A percentile compares a stretch with the other conserved stretches of the same genome.
phyloP scores from a whole-genome alignment of 2,329 filamentous ascomycete species.

The Cylindrodendrum hubeiense region DNA sequence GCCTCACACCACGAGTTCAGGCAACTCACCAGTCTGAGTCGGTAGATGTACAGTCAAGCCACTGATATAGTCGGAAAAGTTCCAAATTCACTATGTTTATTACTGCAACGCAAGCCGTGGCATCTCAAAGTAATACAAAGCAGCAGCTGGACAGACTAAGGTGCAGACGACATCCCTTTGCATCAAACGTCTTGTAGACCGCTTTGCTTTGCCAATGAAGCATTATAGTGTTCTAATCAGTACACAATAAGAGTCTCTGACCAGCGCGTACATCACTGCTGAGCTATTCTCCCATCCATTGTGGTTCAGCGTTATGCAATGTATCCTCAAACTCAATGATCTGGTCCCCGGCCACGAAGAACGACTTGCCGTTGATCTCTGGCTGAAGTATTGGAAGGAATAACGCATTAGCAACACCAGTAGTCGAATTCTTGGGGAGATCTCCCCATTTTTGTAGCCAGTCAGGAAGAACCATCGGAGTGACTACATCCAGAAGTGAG shows the following conservation, averaged over 20 bases:
- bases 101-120: too few relatives aligned
- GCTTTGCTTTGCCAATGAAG: too few relatives aligned
- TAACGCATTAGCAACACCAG: background rate
- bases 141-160: background rate
- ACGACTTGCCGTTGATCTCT: constrained; percentile 1
- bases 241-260: background rate
- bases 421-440: background rate
- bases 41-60: too few relatives aligned
- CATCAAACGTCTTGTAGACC: background rate
- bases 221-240: background rate
- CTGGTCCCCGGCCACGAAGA: constrained; percentile 1
- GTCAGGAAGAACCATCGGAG: constrained; percentile 1
- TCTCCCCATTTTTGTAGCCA: background rate
- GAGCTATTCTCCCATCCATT: constrained; percentile 1
- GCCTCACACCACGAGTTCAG: too few relatives aligned
- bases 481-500: background rate
- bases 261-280: background rate
- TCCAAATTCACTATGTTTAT: too few relatives aligned
- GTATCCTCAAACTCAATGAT: background rate
- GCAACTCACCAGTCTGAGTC: too few relatives aligned
- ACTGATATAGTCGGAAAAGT: too few relatives aligned
- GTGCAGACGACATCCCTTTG: background rate
- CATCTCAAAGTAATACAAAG: too few relatives aligned
- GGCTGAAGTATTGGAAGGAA: constrained; percentile 3
- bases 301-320: background rate